phyloP scores from a whole-genome alignment of 1,139 yeast species.

The Williopsis jadinii region DNA sequence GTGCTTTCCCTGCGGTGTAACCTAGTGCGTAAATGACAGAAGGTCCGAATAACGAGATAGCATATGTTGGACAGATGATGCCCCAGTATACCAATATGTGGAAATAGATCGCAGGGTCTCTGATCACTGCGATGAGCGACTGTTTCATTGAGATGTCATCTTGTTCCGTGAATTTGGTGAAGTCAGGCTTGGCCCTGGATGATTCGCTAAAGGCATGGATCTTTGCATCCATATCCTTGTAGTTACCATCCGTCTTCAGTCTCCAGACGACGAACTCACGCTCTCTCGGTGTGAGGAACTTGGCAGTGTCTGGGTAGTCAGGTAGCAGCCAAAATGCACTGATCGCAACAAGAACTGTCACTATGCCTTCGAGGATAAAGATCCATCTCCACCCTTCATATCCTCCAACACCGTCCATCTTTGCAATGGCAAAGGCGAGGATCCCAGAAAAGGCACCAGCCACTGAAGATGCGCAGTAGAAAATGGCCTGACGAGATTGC shows the following conservation, averaged over 20 bases:
- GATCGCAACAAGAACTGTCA: slow-evolving; percentile 43
- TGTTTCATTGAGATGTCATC: slow-evolving; percentile 11
- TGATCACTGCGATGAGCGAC: slow-evolving; percentile 9
- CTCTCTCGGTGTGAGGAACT: slow-evolving; percentile 42
- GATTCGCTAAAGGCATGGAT: slow-evolving; percentile 4
- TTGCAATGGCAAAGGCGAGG: slow-evolving; percentile 32
- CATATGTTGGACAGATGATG: slow-evolving; percentile 12
- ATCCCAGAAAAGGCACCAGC: slow-evolving; percentile 49
- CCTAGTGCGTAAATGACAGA: slow-evolving; percentile 27
- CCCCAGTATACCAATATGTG: slow-evolving; percentile 13
- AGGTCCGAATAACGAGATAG: slow-evolving; percentile 21
- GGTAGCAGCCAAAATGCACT: slow-evolving; percentile 42
- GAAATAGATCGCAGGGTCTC: slow-evolving; percentile 13
- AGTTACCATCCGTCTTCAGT: slow-evolving; percentile 27
- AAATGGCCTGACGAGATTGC: slow-evolving; percentile 39
- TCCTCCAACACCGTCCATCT: slow-evolving; percentile 27
- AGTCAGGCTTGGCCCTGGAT: slow-evolving; percentile 8
- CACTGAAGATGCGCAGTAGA: slow-evolving; percentile 43
- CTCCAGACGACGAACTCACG: slow-evolving; percentile 38
- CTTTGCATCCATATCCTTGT: slow-evolving; percentile 1
- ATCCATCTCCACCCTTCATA: slow-evolving; percentile 52
- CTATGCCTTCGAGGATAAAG: slow-evolving; percentile 49
- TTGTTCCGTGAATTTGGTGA: slow-evolving; percentile 7
- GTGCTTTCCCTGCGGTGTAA: slow-evolving; percentile 25
- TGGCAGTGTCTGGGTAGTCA: slow-evolving; percentile 40